Base-by-base conservation (phyloP, 2,329 filamentous ascomycete species). In the Epicoccum sorghinum region DNA sequence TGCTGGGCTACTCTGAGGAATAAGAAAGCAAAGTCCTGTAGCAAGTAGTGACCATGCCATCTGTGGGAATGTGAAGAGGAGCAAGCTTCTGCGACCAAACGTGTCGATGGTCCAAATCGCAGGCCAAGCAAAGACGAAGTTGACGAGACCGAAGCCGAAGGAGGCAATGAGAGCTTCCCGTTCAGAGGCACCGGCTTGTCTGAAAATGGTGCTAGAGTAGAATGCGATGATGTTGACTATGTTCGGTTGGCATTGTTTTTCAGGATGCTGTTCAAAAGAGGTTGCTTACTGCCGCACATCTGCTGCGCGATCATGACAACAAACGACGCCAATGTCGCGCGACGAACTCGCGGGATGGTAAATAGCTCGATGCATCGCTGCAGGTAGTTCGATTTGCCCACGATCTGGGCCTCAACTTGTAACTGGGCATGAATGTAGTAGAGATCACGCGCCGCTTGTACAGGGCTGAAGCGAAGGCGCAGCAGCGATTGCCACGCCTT, bases 51-150 rank as follows among this genome's bases (percentile, higher is more conserved):
- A 88, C 1, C 83, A 47, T 0, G 85, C 80, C 91, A 96, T 96
- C 55, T 91, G 83, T 10, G 57, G 59, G 27, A 61, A 60, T 3
- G 62, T 64, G 10, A 61, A 47, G 32, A 65, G 56, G 2, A 96
- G 80, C 30, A 93, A 88, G 18, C 87, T 84, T 24, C 91, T 83
- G 9, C 91, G 83, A 1, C 91, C 91, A 46, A 95, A 82, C 14
- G 83, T 86, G 74, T 96, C 91, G 60, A 96, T 91, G n/a, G 91
- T 79, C 23, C 86, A 78, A 52, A 96, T 83, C 9, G 91, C 90
- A 40, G 86, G 77, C 22, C 90, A 77, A 18, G 59, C 57, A 29
- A 59, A 59, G 18, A 57, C 47, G 14, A 60, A 58, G 22, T 58
- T 61, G 24, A 61, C 46, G 4, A 59, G 57, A 12, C 50, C 58